A percentile compares a stretch with the other conserved stretches of the same genome.
phyloP scores from a whole-genome alignment of 345 rosid species.

The Citrus reticulata region DNA sequence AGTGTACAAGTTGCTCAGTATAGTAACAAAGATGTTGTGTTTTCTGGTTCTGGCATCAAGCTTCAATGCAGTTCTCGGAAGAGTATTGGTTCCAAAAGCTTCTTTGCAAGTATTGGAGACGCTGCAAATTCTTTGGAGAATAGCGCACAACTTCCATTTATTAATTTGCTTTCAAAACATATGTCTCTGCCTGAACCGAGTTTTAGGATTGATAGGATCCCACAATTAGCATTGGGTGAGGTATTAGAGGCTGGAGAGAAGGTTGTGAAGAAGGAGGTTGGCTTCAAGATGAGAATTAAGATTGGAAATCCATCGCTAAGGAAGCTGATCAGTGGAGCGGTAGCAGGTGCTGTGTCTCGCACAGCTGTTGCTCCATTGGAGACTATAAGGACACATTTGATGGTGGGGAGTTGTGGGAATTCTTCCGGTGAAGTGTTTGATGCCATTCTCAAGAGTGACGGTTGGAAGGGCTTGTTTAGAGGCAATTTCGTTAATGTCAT shows the following conservation, averaged over 20 bases:
- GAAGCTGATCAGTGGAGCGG: constrained; percentile 56
- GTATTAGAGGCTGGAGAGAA: constrained; percentile 23
- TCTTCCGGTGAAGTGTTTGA: constrained; percentile 43
- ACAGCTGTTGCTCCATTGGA: constrained; percentile 62
- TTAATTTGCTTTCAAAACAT: background rate
- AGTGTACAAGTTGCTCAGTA: background rate
- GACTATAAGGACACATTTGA: constrained; percentile 60
- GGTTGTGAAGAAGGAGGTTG: constrained; percentile 22
- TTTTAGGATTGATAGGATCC: constrained; percentile 9
- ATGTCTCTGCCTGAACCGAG: background rate
- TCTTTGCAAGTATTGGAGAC: constrained; percentile 9
- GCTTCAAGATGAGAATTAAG: constrained; percentile 41
- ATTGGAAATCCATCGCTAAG: constrained; percentile 47
- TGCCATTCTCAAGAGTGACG: constrained; percentile 52
- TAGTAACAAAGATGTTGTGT: constrained; percentile 1
- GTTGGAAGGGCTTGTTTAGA: constrained; percentile 61
- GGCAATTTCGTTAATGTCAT: constrained; percentile 66
- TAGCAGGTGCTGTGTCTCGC: constrained; percentile 58
- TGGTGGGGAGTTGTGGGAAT: constrained; percentile 62
- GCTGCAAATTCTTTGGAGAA: background rate
- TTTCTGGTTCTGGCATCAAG: constrained; percentile 5
- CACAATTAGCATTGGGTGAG: background rate
- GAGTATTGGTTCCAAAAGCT: background rate
- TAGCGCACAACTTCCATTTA: background rate
- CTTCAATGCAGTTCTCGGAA: background rate